These are phyloP conservation scores for Fraxinus velutina DNA, from an alignment of 305 asterid species.

Conservation along the genomic window DNA sequence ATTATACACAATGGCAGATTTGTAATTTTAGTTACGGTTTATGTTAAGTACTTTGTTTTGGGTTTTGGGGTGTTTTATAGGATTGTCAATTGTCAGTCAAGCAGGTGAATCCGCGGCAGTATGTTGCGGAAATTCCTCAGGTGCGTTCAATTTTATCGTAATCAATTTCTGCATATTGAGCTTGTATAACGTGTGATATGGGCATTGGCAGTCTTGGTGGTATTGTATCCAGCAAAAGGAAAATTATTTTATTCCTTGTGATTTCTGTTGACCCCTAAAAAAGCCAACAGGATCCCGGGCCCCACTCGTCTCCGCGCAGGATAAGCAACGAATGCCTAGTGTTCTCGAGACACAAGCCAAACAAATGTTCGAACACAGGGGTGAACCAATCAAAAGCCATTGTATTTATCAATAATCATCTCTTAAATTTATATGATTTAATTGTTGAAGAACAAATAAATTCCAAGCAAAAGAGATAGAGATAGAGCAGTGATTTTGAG, in stretches of 20 bases:
- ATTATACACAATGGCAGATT: not conserved
- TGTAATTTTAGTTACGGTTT: not conserved
- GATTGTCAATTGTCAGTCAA: constrained; percentile 61
- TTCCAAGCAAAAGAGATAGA: not conserved
- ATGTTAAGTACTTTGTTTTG: not conserved
- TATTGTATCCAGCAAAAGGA: not conserved
- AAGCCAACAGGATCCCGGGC: not conserved
- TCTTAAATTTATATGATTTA: not conserved
- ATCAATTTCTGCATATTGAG: not conserved
- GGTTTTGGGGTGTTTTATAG: constrained; percentile 23
- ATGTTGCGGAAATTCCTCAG: constrained; percentile 58
- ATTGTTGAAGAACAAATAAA: not conserved
- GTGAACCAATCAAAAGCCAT: not conserved
- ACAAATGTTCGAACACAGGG: not conserved
- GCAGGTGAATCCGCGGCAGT: constrained; percentile 63
- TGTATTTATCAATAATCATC: not conserved
- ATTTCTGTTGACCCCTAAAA: not conserved
- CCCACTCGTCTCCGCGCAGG: not conserved
- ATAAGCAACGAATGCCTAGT: too few species aligned
- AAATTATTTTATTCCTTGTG: not conserved
- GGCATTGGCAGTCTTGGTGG: not conserved
- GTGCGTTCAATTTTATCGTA: constrained; percentile 14
- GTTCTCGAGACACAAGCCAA: too few species aligned
- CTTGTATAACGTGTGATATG: not conserved
- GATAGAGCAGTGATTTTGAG: not conserved